Evolutionary conservation across 1,284 basidiomycete genomes (phyloP), one percentile per base, ranked within the genome.

Genomic region (Melampsora larici-populina): DNA sequence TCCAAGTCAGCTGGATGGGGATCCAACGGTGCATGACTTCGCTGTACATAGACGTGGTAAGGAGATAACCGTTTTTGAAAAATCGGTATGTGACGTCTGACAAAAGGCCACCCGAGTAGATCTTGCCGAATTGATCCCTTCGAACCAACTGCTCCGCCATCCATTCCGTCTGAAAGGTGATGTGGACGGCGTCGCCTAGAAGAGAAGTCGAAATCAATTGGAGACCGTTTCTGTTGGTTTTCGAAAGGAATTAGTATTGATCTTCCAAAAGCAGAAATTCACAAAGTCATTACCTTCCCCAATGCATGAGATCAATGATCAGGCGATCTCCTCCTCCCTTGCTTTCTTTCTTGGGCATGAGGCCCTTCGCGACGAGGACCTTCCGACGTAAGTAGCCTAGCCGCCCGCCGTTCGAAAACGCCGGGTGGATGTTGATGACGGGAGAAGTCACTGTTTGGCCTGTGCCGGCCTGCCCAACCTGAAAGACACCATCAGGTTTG

Each of bases 1-100:
- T 64, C 70, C 58, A 63, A 0, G 55, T 29, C 1, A 64, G 40
- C 26, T 72, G 70, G n/a, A 72, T 26, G 21, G 70, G 70, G 1
- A 72, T 29, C 70, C 70, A 64, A 43, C 36, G 13, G 1, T 17
- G 11, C 9, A 48, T 2, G 17, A 18, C 60, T 24, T 72, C 36
- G 18, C 60, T 60, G 55, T 36, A 71, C 70, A 71, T 71, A 2
- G 31, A 71, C 1, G 70, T 71, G 3, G 70, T 60, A 3, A 72
- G 60, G 1, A 72, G 60, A 26, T 72, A 71, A 1, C 70, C 70
- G 5, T 71, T 58, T 6, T 33, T 13, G 70, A 71, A 62, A n/a
- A 58, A 71, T 7, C 31, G 31, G n/a, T 71, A 71, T 7, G 70
- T 71, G n/a, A n/a, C n/a, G n/a, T n/a, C n/a, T n/a, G n/a, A n/a